Percentiles rank a stretch among this genome's conserved stretches.
Conservation (phyloP, 305 asterid genomes). For the Ajuga reptans region DNA sequence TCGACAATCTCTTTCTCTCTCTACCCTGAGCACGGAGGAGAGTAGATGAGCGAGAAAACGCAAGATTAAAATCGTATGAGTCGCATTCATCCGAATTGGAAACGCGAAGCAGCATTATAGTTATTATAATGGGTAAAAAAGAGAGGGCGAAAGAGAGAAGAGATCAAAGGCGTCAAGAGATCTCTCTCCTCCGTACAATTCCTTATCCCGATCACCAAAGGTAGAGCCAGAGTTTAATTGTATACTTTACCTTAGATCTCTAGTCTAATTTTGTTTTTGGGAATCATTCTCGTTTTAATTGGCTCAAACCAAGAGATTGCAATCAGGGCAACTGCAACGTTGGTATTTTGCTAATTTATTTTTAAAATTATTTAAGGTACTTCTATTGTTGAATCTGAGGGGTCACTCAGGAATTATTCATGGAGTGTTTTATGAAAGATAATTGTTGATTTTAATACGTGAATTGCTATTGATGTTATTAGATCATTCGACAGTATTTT, state of each 20-base stretch:
- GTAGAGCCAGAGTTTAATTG: constrained; percentile 13
- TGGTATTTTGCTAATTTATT: neutral
- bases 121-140: constrained; percentile 40
- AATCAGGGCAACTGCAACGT: neutral
- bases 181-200: constrained; percentile 68
- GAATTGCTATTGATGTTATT: neutral
- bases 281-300: neutral
- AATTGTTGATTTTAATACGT: neutral
- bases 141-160: constrained; percentile 65
- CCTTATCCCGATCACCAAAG: constrained; percentile 77
- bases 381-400: neutral
- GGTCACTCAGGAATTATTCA: neutral
- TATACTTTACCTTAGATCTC: neutral
- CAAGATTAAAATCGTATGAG: neutral
- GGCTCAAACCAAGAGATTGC: neutral
- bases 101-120: neutral
- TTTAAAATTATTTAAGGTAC: neutral
- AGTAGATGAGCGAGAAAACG: neutral
- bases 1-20: neutral
- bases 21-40: neutral
- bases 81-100: neutral
- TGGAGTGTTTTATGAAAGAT: neutral
- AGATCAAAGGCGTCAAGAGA: constrained; percentile 73
- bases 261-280: neutral
- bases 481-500: neutral